Conservation (phyloP, 345 rosid species). For the Murraya paniculata region DNA sequence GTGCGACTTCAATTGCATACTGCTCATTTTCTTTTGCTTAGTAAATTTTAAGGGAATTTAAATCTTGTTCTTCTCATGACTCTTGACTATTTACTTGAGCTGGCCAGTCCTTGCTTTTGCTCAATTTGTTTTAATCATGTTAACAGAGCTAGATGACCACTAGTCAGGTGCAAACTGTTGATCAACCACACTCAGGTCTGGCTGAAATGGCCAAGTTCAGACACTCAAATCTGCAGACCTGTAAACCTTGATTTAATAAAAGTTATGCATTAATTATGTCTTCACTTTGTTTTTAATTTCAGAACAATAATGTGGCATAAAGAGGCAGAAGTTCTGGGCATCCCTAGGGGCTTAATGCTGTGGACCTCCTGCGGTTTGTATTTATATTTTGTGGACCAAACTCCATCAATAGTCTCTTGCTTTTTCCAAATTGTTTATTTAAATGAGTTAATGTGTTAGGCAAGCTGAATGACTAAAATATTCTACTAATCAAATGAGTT, state of each 20-base stretch:
- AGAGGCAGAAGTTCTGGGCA: slow-evolving; percentile 20
- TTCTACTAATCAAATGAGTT: slow-evolving; percentile 1
- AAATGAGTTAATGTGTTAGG: slow-evolving; percentile 2
- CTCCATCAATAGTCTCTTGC: neutral
- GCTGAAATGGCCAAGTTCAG: neutral
- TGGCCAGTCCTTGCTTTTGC: neutral
- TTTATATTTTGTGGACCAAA: slow-evolving; percentile 14
- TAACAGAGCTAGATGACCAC: neutral
- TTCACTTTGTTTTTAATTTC: slow-evolving; percentile 12
- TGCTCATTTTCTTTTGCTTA: neutral
- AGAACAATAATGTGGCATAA: slow-evolving; percentile 24
- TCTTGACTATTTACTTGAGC: neutral
- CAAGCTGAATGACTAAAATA: slow-evolving; percentile 12
- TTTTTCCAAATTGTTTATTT: slow-evolving; percentile 7
- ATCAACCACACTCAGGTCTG: neutral
- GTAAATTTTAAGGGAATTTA: neutral
- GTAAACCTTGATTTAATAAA: neutral
- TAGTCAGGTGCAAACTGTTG: neutral
- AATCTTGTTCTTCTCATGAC: neutral
- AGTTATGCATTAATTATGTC: neutral
- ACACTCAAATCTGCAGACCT: neutral
- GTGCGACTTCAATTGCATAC: neutral
- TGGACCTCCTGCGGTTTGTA: slow-evolving; percentile 25
- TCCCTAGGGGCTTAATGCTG: slow-evolving; percentile 1
- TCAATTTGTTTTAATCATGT: neutral